These are phyloP conservation scores for Neonectria coccinea DNA, from an alignment of 2,329 filamentous ascomycete species.

Conservation along the genomic window DNA sequence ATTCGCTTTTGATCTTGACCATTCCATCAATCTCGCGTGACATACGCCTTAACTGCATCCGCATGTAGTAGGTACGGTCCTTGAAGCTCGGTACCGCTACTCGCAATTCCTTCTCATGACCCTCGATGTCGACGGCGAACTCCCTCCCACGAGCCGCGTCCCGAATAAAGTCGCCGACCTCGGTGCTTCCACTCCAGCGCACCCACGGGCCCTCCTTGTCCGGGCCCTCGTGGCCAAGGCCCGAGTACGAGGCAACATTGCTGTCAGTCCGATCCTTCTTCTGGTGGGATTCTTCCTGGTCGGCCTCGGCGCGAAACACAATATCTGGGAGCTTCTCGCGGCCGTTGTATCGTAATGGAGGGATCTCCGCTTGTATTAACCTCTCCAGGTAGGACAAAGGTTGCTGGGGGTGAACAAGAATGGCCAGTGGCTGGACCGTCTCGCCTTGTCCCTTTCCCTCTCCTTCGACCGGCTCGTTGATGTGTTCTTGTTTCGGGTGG, in stretches of 20 bases:
- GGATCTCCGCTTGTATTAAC: constrained; percentile 88
- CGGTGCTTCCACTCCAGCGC: constrained; percentile 87
- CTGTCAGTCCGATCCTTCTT: constrained; percentile 48
- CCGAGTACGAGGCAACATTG: constrained; percentile 77
- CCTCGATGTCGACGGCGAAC: constrained; percentile 87
- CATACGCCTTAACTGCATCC: constrained; percentile 79
- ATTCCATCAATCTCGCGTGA: constrained; percentile 75
- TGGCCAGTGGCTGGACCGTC: constrained; percentile 80
- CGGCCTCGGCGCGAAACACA: constrained; percentile 82
- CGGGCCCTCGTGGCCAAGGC: constrained; percentile 72
- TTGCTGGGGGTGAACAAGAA: constrained; percentile 90
- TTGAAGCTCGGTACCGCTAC: constrained; percentile 89
- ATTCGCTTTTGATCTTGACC: constrained; percentile 82
- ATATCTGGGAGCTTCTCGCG: constrained; percentile 78
- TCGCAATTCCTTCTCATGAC: constrained; percentile 71
- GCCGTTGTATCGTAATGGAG: constrained; percentile 73
- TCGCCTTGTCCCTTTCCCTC: constrained; percentile 48
- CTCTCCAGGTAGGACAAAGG: constrained; percentile 91
- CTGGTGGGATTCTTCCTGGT: constrained; percentile 63
- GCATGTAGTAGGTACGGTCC: constrained; percentile 90
- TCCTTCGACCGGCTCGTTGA: constrained; percentile 56
- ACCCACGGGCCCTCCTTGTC: constrained; percentile 71
- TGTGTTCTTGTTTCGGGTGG: constrained; percentile 52
- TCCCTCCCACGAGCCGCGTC: constrained; percentile 87
- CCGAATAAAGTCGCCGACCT: constrained; percentile 93